Evolutionary conservation across 2,329 filamentous ascomycete genomes (phyloP).

Genomic region (Alternaria triticina): DNA sequence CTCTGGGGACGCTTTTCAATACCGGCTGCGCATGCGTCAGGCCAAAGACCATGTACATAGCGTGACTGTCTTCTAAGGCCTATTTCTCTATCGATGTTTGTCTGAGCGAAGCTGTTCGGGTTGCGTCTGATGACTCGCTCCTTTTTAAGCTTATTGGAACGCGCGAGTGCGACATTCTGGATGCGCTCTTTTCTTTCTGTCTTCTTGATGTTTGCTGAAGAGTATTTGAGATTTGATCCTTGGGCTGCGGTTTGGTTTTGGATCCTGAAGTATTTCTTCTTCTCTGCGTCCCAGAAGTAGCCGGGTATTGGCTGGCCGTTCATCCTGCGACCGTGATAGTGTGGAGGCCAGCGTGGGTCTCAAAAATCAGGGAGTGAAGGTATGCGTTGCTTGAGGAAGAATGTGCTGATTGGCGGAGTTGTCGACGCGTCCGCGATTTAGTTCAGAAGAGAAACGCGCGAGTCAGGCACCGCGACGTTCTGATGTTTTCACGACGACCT

Average conservation of each 20-base stretch:
- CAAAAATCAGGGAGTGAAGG: background rate
- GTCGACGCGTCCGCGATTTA: background rate
- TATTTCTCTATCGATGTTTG: slow-evolving; percentile 36
- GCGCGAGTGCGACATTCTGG: slow-evolving; percentile 13
- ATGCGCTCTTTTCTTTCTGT: slow-evolving; percentile 35
- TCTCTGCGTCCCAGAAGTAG: slow-evolving; percentile 56
- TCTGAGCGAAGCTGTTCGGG: slow-evolving; percentile 22
- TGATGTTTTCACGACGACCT: background rate
- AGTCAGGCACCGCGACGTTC: slow-evolving; percentile 21
- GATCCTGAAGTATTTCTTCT: slow-evolving; percentile 59
- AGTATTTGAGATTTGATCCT: slow-evolving; percentile 49
- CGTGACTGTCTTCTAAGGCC: slow-evolving; percentile 24
- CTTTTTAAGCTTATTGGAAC: slow-evolving; percentile 20
- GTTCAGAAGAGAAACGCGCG: slow-evolving; percentile 4
- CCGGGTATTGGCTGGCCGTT: slow-evolving; percentile 54
- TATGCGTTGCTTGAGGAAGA: background rate
- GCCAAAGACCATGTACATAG: slow-evolving; percentile 31
- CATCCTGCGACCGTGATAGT: slow-evolving; percentile 27
- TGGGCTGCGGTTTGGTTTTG: slow-evolving; percentile 43
- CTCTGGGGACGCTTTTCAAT: slow-evolving; percentile 9
- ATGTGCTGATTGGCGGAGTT: background rate
- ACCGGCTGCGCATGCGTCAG: slow-evolving; percentile 33
- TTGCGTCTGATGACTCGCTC: slow-evolving; percentile 34
- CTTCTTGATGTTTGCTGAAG: slow-evolving; percentile 49
- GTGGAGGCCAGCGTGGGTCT: background rate